Conservation (phyloP, 148 eudicot genomes). For the Hydrangea macrophylla region DNA sequence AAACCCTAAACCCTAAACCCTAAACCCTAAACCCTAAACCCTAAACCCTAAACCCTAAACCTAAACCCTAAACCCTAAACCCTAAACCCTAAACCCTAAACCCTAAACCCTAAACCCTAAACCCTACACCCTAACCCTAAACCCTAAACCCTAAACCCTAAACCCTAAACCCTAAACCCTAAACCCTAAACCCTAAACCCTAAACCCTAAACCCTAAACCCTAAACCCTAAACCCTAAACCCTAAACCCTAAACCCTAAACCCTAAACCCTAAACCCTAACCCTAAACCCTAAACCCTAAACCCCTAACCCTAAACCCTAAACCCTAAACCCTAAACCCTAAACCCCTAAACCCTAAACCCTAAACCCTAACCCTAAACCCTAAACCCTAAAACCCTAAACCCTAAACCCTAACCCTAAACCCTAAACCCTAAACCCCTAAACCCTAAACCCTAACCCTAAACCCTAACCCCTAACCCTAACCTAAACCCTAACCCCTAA, state of each 20-base stretch:
- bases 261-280: constrained; percentile 10
- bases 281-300: too few species aligned
- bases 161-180: constrained; percentile 19
- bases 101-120: too few species aligned
- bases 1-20: constrained; percentile 19
- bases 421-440: constrained; percentile 2
- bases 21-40: constrained; percentile 14
- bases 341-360: too few species aligned
- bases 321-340: too few species aligned
- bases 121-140: constrained; percentile 16
- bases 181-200: constrained; percentile 8
- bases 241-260: constrained; percentile 16
- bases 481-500: too few species aligned
- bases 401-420: constrained; percentile 1
- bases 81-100: constrained; percentile 22
- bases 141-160: constrained; percentile 15
- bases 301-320: too few species aligned
- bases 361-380: not conserved
- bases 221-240: constrained; percentile 12
- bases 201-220: constrained; percentile 13
- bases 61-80: constrained; percentile 13
- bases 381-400: constrained; percentile 1
- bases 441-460: not conserved
- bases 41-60: constrained; percentile 17
- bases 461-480: not conserved